Evolutionary conservation across 306 rosid species (phyloP), one percentile per base, ranked within the genome.

Genomic region (Pachyrhizus erosus): DNA sequence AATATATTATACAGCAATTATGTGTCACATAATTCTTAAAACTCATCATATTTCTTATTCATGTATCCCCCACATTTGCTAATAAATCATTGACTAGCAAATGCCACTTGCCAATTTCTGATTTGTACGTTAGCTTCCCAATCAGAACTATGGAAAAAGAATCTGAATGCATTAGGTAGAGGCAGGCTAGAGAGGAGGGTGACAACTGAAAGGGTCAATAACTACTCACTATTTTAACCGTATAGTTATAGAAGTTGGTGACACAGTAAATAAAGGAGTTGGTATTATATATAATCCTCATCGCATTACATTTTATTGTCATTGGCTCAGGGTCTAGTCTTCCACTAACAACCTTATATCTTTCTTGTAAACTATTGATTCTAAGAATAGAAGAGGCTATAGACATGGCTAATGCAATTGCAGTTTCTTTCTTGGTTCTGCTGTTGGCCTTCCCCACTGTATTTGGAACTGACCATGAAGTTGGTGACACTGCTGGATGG

Each of bases 401-500:
- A 84, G 60, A 43, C 72, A 91, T 91, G 94, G 86, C 84, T 18
- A 88, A 67, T 84, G 54, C 78, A 65, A 76, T 92, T 83, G 80
- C 60, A 7, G 42, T 73, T 81, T 87, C 92, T 58, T 86, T 92
- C 21, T 52, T 92, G 48, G 73, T 89, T 78, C 43, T 91, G 10
- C 9, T 90, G 11, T 9, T 94, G 64, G 91, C 84, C 15, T 79
- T 82, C 15, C 87, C 89, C 9, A 70, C 70, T 13, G 98, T 80
- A 1, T 84, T 76, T 70, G 97, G 86, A 70, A 81, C 71, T 10
- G 82, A 88, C 9, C 48, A 65, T 81, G 67, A 20, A 5, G 97
- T 94, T 18, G 98, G 98, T 18, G 98, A 17, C 49, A 9, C 0
- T 23, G 0, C 3, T 4, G 92, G 92, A 20, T 94, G 98, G 98